phyloP scores from a whole-genome alignment of 257 asterid genomes.

The Buddleja alternifolia region DNA sequence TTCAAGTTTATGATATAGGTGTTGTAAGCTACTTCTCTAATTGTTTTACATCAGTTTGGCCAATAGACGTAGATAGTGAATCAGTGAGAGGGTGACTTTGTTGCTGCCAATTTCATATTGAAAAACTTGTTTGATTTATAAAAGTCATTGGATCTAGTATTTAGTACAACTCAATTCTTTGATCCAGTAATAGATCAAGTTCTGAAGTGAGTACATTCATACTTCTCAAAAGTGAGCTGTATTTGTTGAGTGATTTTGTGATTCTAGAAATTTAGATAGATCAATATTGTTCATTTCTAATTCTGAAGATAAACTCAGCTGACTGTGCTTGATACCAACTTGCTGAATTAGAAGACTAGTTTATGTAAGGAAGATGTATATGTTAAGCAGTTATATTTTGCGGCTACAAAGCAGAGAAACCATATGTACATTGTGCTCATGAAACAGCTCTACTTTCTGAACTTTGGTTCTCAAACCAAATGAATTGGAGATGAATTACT shows the following conservation, averaged over 20 bases:
- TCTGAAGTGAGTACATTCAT: conserved; percentile 6
- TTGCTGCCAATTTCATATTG: not conserved
- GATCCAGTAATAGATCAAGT: not conserved
- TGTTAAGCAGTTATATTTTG: too few species aligned
- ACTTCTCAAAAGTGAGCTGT: not conserved
- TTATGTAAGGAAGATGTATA: not conserved
- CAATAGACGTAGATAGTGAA: not conserved
- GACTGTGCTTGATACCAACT: not conserved
- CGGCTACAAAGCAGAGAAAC: not conserved
- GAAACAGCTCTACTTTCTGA: not conserved
- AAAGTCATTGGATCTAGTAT: not conserved
- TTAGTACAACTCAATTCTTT: not conserved
- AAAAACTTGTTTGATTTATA: not conserved
- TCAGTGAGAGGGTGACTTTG: not conserved
- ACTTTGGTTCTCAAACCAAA: too few species aligned
- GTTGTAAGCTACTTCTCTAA: conserved; percentile 7
- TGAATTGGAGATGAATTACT: too few species aligned
- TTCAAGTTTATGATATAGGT: conserved; percentile 9
- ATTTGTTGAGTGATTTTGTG: not conserved
- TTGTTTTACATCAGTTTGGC: conserved; percentile 20
- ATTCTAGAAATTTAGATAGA: conserved; percentile 9
- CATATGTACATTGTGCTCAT: conserved; percentile 1
- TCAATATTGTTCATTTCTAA: not conserved
- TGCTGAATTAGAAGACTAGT: not conserved
- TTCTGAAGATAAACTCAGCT: not conserved